Conservation (phyloP, 2,329 filamentous ascomycete genomes). For the Nigrospora oryzae region DNA sequence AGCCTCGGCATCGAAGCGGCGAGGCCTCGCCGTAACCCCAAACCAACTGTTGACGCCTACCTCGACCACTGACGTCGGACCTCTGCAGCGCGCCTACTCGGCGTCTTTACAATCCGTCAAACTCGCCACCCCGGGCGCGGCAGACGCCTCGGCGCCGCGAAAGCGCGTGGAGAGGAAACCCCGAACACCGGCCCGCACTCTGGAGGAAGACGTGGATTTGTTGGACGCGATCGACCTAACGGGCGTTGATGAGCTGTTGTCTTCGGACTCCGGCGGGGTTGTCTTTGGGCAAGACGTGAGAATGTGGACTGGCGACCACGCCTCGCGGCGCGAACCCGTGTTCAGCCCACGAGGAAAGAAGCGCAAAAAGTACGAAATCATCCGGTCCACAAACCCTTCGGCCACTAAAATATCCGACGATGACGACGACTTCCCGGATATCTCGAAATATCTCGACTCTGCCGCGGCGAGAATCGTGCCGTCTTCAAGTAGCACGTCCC, state of each 20-base stretch:
- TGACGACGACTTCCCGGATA: conserved; percentile 41
- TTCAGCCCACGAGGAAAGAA: conserved; percentile 35
- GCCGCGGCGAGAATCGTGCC: conserved; percentile 16
- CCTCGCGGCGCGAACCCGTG: conserved; percentile 26
- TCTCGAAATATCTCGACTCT: conserved; percentile 32
- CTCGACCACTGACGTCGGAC: conserved; percentile 21
- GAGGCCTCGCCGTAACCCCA: conserved; percentile 31
- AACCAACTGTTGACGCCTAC: conserved; percentile 33
- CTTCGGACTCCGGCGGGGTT: conserved; percentile 14
- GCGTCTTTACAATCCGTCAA: conserved; percentile 19
- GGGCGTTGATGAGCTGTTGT: conserved; percentile 15
- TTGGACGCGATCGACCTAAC: conserved; percentile 26
- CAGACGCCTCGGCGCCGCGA: conserved; percentile 11
- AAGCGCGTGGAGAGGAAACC: conserved; percentile 8
- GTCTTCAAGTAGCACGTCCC: conserved; percentile 24
- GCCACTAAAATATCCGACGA: neutral
- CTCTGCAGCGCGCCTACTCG: conserved; percentile 26
- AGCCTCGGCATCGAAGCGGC: conserved; percentile 33
- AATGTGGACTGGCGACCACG: conserved; percentile 34
- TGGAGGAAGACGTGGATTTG: conserved; percentile 15
- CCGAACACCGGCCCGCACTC: conserved; percentile 16
- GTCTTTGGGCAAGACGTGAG: conserved; percentile 19
- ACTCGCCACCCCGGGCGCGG: conserved; percentile 9
- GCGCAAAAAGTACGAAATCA: conserved; percentile 42
- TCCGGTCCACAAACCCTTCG: conserved; percentile 14